Conservation (phyloP, 164 flowering plant genomes). For the Aristolochia fimbriata region DNA sequence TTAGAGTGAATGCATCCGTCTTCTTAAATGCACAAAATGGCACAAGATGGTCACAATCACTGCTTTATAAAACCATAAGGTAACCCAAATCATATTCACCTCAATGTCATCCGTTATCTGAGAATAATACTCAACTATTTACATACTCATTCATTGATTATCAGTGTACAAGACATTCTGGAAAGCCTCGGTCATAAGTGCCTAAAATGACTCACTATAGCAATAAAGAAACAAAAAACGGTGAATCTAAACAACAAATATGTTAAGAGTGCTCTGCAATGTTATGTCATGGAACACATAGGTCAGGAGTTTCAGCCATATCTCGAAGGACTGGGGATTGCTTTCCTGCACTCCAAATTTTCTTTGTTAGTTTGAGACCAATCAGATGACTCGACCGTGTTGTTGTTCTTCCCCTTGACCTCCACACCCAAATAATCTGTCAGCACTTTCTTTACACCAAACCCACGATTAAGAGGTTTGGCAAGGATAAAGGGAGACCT, state of each 20-base stretch:
- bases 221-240: no score
- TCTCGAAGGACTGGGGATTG: not conserved
- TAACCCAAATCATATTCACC: no score
- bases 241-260: no score
- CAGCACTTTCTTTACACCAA: conserved; percentile 66
- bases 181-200: not conserved
- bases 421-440: conserved; percentile 68
- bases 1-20: no score
- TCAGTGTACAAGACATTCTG: not conserved
- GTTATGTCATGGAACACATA: not conserved
- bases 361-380: conserved; percentile 9
- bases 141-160: not conserved
- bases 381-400: conserved; percentile 13
- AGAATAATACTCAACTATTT: not conserved
- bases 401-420: conserved; percentile 31
- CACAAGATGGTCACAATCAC: no score
- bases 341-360: conserved; percentile 7
- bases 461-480: conserved; percentile 50
- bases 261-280: no score
- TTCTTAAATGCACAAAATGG: no score
- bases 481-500: conserved; percentile 49
- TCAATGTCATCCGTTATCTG: not conserved
- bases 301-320: not conserved
- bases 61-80: no score
- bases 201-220: no score